phyloP scores from a whole-genome alignment of 345 rosid genomes.

The Eucalyptus dawsonii region DNA sequence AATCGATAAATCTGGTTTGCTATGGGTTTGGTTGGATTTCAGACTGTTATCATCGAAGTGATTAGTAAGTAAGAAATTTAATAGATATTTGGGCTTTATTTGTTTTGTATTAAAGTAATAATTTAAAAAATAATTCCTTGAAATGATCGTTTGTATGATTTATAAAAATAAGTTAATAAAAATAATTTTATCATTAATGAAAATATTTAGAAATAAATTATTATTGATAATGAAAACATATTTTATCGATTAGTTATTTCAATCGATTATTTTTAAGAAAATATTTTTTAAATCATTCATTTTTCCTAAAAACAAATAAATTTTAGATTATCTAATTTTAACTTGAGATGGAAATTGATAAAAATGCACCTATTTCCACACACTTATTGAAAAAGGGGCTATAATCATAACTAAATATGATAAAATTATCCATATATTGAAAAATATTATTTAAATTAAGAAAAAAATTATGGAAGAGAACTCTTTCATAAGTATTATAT shows the following conservation, averaged over 20 bases:
- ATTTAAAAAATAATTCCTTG: too few relatives aligned
- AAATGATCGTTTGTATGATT: neutral
- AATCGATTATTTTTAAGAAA: neutral
- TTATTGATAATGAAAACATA: too few relatives aligned
- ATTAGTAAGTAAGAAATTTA: neutral
- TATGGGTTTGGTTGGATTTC: neutral
- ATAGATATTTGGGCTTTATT: neutral
- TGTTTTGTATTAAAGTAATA: too few relatives aligned
- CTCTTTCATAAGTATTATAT: neutral
- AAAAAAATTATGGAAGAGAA: neutral
- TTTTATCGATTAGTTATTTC: too few relatives aligned
- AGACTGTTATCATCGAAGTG: rapidly evolving
- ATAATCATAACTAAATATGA: neutral
- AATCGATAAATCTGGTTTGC: neutral
- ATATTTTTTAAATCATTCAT: too few relatives aligned
- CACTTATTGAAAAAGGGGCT: neutral
- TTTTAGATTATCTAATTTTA: neutral
- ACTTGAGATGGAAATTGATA: neutral
- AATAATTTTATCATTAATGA: too few relatives aligned
- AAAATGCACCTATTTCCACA: neutral
- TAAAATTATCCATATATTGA: neutral
- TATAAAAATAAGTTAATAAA: too few relatives aligned
- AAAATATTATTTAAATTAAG: neutral
- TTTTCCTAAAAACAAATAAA: neutral
- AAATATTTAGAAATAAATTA: too few relatives aligned